phyloP scores from a whole-genome alignment of 2,329 filamentous ascomycete genomes.

The Macrophomina pseudophaseolina region DNA sequence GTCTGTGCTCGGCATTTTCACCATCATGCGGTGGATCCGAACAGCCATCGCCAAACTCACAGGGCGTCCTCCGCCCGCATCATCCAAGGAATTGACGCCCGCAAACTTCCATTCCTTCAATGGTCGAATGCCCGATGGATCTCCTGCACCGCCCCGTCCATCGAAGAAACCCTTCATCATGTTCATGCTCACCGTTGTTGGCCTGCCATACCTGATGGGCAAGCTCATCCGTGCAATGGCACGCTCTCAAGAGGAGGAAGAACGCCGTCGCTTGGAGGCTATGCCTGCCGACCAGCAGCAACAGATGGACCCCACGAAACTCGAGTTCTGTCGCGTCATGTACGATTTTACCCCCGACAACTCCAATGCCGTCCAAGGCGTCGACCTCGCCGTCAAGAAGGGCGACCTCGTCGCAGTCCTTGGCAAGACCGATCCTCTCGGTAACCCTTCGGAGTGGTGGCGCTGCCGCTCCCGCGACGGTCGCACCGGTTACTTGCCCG shows the following conservation, averaged over 20 bases:
- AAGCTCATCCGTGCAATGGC: constrained; percentile 90
- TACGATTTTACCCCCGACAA: constrained; percentile 92
- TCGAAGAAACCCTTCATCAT: constrained; percentile 96
- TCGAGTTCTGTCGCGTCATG: constrained; percentile 93
- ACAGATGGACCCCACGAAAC: constrained; percentile 78
- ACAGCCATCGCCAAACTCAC: constrained; percentile 91
- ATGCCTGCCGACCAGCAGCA: constrained; percentile 53
- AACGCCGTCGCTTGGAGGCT: constrained; percentile 63
- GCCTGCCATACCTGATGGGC: constrained; percentile 94
- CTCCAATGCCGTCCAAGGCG: constrained; percentile 60
- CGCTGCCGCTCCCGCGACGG: constrained; percentile 89
- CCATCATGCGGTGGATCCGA: constrained; percentile 90
- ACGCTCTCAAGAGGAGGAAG: constrained; percentile 82
- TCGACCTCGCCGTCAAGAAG: constrained; percentile 92
- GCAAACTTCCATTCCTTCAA: constrained; percentile 90
- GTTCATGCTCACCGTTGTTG: constrained; percentile 93
- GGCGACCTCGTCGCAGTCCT: constrained; percentile 94
- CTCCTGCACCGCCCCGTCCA: constrained; percentile 70
- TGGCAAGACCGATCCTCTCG: constrained; percentile 88
- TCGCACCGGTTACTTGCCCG: constrained; percentile 87
- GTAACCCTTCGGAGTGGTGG: constrained; percentile 97
- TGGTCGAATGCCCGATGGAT: constrained; percentile 71
- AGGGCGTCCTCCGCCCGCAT: constrained; percentile 85
- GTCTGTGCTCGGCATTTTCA: constrained; percentile 93
- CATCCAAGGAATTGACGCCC: constrained; percentile 84